phyloP scores from a whole-genome alignment of 2,329 filamentous ascomycete genomes.

The Hymenoscyphus fraxineus region DNA sequence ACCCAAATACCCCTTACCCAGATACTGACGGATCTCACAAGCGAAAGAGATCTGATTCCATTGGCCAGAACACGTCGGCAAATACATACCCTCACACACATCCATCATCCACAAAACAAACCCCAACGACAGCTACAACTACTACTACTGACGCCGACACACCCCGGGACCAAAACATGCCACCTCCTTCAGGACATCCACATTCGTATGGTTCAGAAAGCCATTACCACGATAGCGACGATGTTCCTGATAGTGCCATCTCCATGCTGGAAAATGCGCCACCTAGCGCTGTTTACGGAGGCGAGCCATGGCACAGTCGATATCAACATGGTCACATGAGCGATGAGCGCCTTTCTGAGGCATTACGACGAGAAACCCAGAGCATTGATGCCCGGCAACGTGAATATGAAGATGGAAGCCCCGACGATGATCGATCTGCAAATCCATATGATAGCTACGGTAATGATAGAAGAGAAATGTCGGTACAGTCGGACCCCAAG shows the following conservation, averaged over 20 bases:
- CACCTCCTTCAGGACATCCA: conserved; percentile 43
- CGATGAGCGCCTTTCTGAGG: conserved; percentile 49
- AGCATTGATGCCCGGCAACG: conserved; percentile 36
- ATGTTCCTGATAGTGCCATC: background rate
- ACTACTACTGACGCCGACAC: conserved; percentile 34
- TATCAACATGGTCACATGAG: conserved; percentile 43
- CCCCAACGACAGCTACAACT: conserved; percentile 28
- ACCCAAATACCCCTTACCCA: conserved; percentile 27
- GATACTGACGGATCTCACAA: conserved; percentile 49
- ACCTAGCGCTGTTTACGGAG: background rate
- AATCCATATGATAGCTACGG: conserved; percentile 35
- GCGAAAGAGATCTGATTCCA: conserved; percentile 67
- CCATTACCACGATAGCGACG: conserved; percentile 21
- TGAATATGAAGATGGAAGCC: conserved; percentile 35
- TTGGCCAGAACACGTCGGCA: conserved; percentile 41
- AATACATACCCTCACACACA: conserved; percentile 34
- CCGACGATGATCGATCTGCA: conserved; percentile 37
- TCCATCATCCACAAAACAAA: conserved; percentile 36
- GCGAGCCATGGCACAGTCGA: conserved; percentile 27
- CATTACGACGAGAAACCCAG: conserved; percentile 47
- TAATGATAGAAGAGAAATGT: conserved; percentile 32
- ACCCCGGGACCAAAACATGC: conserved; percentile 43
- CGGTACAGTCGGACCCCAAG: conserved; percentile 58
- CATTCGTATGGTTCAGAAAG: conserved; percentile 25
- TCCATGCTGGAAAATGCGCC: background rate